A percentile compares a stretch with the other conserved stretches of the same genome.
Conservation (phyloP, 257 asterid genomes). For the Nicotiana otophora region DNA sequence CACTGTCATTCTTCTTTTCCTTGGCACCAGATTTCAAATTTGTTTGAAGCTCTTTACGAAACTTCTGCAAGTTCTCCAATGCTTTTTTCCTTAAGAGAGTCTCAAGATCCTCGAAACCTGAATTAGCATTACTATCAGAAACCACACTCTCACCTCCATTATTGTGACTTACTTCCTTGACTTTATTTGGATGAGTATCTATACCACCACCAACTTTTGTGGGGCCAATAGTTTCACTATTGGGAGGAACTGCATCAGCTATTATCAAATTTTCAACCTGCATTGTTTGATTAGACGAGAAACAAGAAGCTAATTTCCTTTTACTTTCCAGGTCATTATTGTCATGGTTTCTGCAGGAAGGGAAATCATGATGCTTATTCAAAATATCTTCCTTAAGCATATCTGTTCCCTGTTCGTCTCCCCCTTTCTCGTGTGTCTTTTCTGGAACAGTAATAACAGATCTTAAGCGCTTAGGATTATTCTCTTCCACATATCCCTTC, state of each 20-base stretch:
- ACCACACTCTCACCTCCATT: constrained; percentile 19
- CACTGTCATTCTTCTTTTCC: constrained; percentile 20
- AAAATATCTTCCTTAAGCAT: constrained; percentile 52
- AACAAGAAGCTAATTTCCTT: constrained; percentile 24
- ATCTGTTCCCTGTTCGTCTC: constrained; percentile 35
- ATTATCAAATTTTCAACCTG: constrained; percentile 24
- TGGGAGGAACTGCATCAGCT: constrained; percentile 13
- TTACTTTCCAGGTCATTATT: constrained; percentile 39
- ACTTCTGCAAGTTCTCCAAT: constrained; percentile 70
- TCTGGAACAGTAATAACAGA: constrained; percentile 57
- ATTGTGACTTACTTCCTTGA: constrained; percentile 7
- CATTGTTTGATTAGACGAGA: constrained; percentile 19
- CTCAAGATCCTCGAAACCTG: constrained; percentile 50
- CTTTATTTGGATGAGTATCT: constrained; percentile 15
- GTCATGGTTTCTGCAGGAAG: constrained; percentile 52
- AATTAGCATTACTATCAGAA: constrained; percentile 25
- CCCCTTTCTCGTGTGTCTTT: constrained; percentile 32
- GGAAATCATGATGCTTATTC: constrained; percentile 50
- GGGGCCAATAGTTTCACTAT: background rate
- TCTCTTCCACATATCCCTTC: constrained; percentile 26
- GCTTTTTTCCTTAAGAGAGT: constrained; percentile 75
- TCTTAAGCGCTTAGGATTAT: constrained; percentile 54
- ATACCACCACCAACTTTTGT: constrained; percentile 19
- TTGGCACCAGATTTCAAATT: constrained; percentile 14
- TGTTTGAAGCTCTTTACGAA: constrained; percentile 31